Evolutionary conservation across 371 early-diverging fungal genomes (phyloP), one percentile per base, ranked within the genome.

Genomic region (Actinomortierella wolfii): DNA sequence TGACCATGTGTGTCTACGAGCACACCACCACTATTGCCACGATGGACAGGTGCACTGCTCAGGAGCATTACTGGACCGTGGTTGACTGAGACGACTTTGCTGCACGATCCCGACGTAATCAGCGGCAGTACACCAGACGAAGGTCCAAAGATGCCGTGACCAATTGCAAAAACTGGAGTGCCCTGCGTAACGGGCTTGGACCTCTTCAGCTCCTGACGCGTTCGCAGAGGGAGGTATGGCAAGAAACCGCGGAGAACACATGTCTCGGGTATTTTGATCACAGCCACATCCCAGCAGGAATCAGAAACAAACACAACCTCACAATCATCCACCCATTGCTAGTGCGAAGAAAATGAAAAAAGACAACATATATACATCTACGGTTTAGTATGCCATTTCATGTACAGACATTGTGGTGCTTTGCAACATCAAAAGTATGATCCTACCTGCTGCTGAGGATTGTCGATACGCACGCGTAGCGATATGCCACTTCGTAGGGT

Each of bases 1-100:
- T 51, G 50, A 1, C 74, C 74, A 13, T 65, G 60, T 1, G 67
- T 56, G 18, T 61, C 61, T 29, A 76, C 64, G 13, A 76, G 57
- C 1, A 69, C 76, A 8, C 76, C 76, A 9, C 76, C 76, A 48
- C 76, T 76, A 48, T 69, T 69, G 43, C 76, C 76, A 5, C 71
- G 70, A 23, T 76, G 76, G 2, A 76, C 76, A 1, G 69, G 69
- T 14, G 71, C 70, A 40, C 70, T 69, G 26, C 64, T 66, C 26
- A 69, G 51, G 2, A 76, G 46, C 76, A 76, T 68, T 8, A 62
- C 71, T 1, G 76, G 70, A 15, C 67, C 54, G 0, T 34, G 23
- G 29, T 39, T 49, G 18, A 57, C 46, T 1, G 47, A 40, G 3
- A 76, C 67, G 2, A 76, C 70, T 17, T 67, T 70, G 40, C 70